Conservation (phyloP, 495 filamentous ascomycete genomes). For the Lasiosphaeria miniovina region DNA sequence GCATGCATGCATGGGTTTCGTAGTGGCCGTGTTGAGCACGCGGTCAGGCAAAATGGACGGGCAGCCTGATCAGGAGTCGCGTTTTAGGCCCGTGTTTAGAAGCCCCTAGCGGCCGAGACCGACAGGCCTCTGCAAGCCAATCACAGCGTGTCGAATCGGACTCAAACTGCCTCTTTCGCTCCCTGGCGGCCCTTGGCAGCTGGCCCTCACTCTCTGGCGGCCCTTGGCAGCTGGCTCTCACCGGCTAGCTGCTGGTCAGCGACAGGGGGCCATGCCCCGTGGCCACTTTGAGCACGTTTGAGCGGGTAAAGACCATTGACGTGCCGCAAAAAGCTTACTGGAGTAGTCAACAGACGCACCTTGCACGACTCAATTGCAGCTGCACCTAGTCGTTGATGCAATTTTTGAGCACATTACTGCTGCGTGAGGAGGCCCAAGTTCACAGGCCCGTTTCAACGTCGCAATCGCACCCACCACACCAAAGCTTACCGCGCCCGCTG, state of each 20-base stretch:
- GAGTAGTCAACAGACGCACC: too few relatives aligned
- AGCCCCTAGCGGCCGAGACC: too few relatives aligned
- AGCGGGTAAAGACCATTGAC: slow-evolving; percentile 18
- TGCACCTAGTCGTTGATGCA: neutral
- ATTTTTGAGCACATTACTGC: neutral
- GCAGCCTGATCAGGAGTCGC: slow-evolving; percentile 7
- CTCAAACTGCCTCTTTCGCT: slow-evolving; percentile 29
- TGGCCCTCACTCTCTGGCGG: slow-evolving; percentile 9
- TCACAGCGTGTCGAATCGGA: slow-evolving; percentile 5
- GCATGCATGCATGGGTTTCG: too few relatives aligned
- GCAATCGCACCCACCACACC: neutral
- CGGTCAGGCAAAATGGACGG: neutral
- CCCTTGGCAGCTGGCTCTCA: slow-evolving; percentile 2
- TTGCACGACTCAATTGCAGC: neutral
- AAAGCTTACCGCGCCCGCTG: too few relatives aligned
- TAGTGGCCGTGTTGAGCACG: too few relatives aligned
- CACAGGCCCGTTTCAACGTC: neutral
- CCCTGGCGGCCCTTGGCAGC: slow-evolving; percentile 15
- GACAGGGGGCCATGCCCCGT: too few relatives aligned
- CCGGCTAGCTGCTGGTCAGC: too few relatives aligned
- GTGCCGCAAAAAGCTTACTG: too few relatives aligned
- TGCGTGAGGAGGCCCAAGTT: neutral
- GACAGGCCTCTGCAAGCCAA: neutral
- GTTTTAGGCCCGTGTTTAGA: too few relatives aligned
- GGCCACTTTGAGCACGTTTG: slow-evolving; percentile 32